Evolutionary conservation across 2,329 filamentous ascomycete genomes (phyloP).

Genomic region (Pseudofabraea citricarpa): DNA sequence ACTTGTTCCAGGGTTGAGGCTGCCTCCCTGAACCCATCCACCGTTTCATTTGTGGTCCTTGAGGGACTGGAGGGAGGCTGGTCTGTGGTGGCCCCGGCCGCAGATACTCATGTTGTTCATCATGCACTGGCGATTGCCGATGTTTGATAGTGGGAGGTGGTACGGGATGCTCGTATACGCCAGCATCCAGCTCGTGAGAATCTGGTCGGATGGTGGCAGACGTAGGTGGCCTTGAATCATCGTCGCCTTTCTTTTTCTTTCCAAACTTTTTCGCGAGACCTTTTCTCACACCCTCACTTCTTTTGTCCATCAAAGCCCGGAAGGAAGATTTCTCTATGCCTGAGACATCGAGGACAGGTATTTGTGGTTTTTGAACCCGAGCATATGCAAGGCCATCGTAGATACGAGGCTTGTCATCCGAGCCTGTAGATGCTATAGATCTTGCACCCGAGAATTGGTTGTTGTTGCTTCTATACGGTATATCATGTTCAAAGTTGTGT

Average conservation of each 20-base stretch:
- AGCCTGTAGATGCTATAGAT: conserved; percentile 7
- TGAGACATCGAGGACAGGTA: conserved; percentile 35
- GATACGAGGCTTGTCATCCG: background rate
- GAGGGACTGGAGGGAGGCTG: conserved; percentile 39
- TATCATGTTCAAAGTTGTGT: conserved; percentile 7
- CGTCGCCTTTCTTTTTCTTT: conserved; percentile 38
- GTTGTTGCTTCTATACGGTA: conserved; percentile 3
- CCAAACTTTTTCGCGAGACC: conserved; percentile 50
- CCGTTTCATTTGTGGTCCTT: conserved; percentile 40
- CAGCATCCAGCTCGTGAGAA: conserved; percentile 13
- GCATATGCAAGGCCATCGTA: conserved; percentile 13
- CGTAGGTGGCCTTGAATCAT: conserved; percentile 10
- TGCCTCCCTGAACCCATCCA: conserved; percentile 48
- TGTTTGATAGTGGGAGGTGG: background rate
- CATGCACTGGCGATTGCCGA: background rate
- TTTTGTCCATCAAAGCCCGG: conserved; percentile 47
- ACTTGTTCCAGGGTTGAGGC: conserved; percentile 50
- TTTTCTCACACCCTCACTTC: conserved; percentile 48
- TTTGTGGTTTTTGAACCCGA: conserved; percentile 13
- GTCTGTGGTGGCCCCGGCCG: conserved; percentile 31
- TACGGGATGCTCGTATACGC: conserved; percentile 7
- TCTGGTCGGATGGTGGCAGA: conserved; percentile 8
- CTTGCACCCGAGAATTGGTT: conserved; percentile 5
- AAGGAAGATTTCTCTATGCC: conserved; percentile 52
- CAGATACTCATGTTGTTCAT: conserved; percentile 3